A percentile compares a stretch with the other conserved stretches of the same genome.
Conservation (phyloP, 1,284 basidiomycete genomes). For the Singerocomus inundabilis region DNA sequence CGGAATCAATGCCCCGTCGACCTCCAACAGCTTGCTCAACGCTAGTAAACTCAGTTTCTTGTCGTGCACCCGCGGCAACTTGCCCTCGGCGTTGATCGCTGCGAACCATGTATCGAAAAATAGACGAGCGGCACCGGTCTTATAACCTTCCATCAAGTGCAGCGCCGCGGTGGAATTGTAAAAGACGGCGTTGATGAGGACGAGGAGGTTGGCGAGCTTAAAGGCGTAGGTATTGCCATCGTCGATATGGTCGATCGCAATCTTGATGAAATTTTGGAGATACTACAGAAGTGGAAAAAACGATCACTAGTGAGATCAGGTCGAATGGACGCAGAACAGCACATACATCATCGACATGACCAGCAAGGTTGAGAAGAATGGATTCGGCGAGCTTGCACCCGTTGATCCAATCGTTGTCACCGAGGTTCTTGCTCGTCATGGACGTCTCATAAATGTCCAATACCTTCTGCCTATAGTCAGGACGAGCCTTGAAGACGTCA, state of each 20-base stretch:
- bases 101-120: slow-evolving; percentile 85
- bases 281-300: slow-evolving; percentile 30
- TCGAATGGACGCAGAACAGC: not conserved
- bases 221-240: slow-evolving; percentile 61
- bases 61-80: slow-evolving; percentile 85
- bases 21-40: slow-evolving; percentile 71
- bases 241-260: slow-evolving; percentile 58
- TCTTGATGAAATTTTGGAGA: slow-evolving; percentile 56
- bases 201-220: slow-evolving; percentile 77
- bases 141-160: slow-evolving; percentile 67
- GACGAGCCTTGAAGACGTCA: slow-evolving; percentile 68
- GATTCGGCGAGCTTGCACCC: slow-evolving; percentile 87
- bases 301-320: not conserved
- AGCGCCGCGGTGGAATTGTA: slow-evolving; percentile 82
- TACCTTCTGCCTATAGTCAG: slow-evolving; percentile 79
- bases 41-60: slow-evolving; percentile 83
- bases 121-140: slow-evolving; percentile 54
- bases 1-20: slow-evolving; percentile 59
- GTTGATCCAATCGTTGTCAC: slow-evolving; percentile 80
- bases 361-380: slow-evolving; percentile 76
- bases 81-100: slow-evolving; percentile 59
- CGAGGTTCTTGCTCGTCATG: slow-evolving; percentile 71
- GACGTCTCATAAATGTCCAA: slow-evolving; percentile 83
- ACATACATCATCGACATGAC: slow-evolving; percentile 73
- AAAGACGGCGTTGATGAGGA: slow-evolving; percentile 80